These are phyloP conservation scores for Clavispora santaluciae DNA, from an alignment of 805 yeast genomes.

Conservation along the genomic window DNA sequence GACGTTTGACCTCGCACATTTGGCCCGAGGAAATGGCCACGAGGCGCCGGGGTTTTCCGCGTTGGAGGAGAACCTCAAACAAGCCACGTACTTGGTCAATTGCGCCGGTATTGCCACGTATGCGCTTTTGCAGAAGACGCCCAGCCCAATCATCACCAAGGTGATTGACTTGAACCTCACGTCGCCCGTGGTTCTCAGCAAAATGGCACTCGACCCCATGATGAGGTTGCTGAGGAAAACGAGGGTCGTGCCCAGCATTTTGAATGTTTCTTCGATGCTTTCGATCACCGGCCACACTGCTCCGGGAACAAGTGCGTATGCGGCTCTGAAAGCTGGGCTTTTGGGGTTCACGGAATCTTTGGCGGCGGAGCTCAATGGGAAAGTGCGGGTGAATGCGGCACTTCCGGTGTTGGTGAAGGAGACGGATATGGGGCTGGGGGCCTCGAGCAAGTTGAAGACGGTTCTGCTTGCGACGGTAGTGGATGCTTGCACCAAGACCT, in stretches of 20 bases:
- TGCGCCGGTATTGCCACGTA: slow-evolving; percentile 66
- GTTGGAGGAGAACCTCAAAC: slow-evolving; percentile 6
- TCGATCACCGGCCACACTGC: slow-evolving; percentile 32
- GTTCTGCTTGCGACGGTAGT: slow-evolving; percentile 28
- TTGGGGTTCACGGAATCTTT: slow-evolving; percentile 55
- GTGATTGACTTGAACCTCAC: slow-evolving; percentile 54
- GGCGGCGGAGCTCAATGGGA: slow-evolving; percentile 54
- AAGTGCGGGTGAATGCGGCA: slow-evolving; percentile 59
- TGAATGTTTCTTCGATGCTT: slow-evolving; percentile 66
- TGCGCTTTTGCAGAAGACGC: slow-evolving; percentile 43
- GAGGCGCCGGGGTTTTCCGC: not conserved
- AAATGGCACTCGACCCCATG: slow-evolving; percentile 49
- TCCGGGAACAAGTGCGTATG: slow-evolving; percentile 61
- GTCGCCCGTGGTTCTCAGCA: slow-evolving; percentile 58
- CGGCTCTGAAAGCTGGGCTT: slow-evolving; percentile 69
- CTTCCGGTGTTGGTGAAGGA: slow-evolving; percentile 63
- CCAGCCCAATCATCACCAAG: slow-evolving; percentile 35
- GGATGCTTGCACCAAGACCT: slow-evolving; percentile 9
- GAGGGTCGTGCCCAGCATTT: slow-evolving; percentile 32
- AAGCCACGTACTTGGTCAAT: slow-evolving; percentile 48
- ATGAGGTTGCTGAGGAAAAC: slow-evolving; percentile 24
- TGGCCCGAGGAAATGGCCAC: slow-evolving; percentile 1
- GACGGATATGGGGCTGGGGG: slow-evolving; percentile 58
- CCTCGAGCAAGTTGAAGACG: slow-evolving; percentile 16
- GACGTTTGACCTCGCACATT: slow-evolving; percentile 2